phyloP scores from a whole-genome alignment of 164 flowering plant species.

The Tetrastigma voinierianum region DNA sequence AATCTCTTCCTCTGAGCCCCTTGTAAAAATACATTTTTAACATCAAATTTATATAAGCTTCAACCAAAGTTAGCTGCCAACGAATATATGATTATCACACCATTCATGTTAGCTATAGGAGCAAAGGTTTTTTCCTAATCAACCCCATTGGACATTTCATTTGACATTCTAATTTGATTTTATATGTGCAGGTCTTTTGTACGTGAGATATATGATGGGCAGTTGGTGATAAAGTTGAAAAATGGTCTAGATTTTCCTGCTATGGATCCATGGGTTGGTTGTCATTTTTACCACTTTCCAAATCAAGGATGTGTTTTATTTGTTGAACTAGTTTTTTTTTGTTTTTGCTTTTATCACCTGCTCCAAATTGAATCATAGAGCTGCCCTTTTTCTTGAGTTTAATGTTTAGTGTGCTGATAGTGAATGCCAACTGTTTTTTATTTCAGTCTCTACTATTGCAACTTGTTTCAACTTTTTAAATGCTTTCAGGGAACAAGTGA shows the following conservation, averaged over 20 bases:
- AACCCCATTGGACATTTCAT: too few species aligned
- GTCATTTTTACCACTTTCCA: not conserved
- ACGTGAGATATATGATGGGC: conserved; percentile 88
- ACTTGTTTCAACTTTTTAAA: not conserved
- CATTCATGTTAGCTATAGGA: too few species aligned
- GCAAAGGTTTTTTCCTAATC: too few species aligned
- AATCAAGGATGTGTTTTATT: not conserved
- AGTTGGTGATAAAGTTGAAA: conserved; percentile 71
- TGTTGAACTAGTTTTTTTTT: not conserved
- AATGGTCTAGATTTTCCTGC: conserved; percentile 82
- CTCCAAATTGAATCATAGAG: too few species aligned
- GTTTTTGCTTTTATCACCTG: not conserved
- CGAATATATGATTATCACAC: too few species aligned
- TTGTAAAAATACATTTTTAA: too few species aligned
- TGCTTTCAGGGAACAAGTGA: conserved; percentile 91
- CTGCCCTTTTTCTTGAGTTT: not conserved
- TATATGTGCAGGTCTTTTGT: conserved; percentile 65
- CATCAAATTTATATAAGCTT: too few species aligned
- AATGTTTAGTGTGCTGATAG: not conserved
- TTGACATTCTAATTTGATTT: not conserved
- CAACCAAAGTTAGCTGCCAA: too few species aligned
- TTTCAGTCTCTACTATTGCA: not conserved
- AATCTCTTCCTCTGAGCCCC: too few species aligned
- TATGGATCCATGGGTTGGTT: conserved; percentile 95
- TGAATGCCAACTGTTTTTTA: not conserved